These are phyloP conservation scores for Brasilioporus rufonigricans DNA, from an alignment of 768 basidiomycete genomes.

Conservation along the genomic window DNA sequence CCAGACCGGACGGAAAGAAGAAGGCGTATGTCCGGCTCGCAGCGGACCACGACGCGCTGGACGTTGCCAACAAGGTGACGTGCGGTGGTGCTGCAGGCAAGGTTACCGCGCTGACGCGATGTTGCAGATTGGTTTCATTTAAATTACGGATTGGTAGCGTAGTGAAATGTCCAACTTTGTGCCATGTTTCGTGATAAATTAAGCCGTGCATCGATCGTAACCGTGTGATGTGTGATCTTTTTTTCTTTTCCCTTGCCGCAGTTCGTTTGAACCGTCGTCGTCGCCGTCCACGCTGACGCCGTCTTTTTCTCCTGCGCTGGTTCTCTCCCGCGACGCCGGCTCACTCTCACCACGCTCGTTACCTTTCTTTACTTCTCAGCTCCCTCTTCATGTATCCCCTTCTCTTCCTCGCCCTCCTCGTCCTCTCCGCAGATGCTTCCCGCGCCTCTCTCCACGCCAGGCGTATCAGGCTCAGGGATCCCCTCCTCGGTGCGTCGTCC, in stretches of 20 bases:
- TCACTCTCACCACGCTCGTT: constrained; percentile 36
- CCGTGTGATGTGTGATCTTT: constrained; percentile 22
- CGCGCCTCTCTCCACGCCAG: constrained; percentile 43
- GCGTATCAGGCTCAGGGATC: too few relatives aligned
- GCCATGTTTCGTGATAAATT: too few relatives aligned
- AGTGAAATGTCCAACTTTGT: too few relatives aligned
- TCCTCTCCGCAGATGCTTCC: constrained; percentile 30
- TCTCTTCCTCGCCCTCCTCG: constrained; percentile 29
- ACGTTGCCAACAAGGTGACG: constrained; percentile 94
- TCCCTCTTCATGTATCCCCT: constrained; percentile 26
- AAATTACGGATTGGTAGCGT: too few relatives aligned
- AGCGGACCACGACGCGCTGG: constrained; percentile 93
- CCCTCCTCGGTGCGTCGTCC: constrained; percentile 9
- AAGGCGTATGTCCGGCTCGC: constrained; percentile 98
- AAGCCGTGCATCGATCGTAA: background rate
- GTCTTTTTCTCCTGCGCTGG: constrained; percentile 8
- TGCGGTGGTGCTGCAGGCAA: background rate
- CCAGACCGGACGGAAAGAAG: constrained; percentile 96
- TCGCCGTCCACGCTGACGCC: constrained; percentile 18
- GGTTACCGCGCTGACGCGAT: background rate
- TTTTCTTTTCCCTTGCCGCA: constrained; percentile 14
- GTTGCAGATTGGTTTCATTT: constrained; percentile 89
- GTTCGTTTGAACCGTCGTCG: background rate
- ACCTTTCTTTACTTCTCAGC: too few relatives aligned
- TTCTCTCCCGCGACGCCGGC: constrained; percentile 14